Evolutionary conservation across 106 monocot genomes (phyloP).

Genomic region (Dioscorea alata): DNA sequence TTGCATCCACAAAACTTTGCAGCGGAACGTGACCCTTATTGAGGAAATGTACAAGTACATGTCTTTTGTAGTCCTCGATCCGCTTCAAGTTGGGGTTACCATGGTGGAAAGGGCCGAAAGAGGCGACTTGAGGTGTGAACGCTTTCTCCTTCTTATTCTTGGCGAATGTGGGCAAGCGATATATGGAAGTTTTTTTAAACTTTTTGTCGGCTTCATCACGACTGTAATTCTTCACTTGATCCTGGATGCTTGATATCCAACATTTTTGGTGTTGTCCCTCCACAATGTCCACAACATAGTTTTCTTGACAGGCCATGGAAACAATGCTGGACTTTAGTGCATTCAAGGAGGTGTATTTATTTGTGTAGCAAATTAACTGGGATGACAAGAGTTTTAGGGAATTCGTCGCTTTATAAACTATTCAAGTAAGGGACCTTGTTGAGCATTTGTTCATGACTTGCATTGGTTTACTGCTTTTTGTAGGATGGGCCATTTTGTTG

Average conservation of each 20-base stretch:
- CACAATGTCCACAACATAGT: too few species aligned
- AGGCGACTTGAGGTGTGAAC: conserved; percentile 20
- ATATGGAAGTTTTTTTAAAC: conserved; percentile 13
- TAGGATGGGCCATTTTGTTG: too few species aligned
- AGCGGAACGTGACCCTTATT: conserved; percentile 5
- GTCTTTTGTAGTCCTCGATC: conserved; percentile 28
- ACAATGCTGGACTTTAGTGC: too few species aligned
- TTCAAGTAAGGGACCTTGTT: too few species aligned
- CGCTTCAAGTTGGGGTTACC: conserved; percentile 1
- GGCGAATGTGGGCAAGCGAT: conserved; percentile 16
- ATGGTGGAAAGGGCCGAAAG: conserved; percentile 37
- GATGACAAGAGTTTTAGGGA: too few species aligned
- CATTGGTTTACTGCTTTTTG: too few species aligned
- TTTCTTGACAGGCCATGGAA: too few species aligned
- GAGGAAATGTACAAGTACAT: conserved; percentile 16
- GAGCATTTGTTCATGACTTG: too few species aligned
- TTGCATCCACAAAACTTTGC: neutral
- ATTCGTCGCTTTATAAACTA: too few species aligned
- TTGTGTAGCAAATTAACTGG: too few species aligned
- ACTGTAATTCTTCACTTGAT: neutral
- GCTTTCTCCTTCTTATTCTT: conserved; percentile 14
- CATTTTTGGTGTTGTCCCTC: too few species aligned
- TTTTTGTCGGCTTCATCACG: neutral
- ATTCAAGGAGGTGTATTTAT: too few species aligned
- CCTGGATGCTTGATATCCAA: conserved; percentile 12